Base-by-base conservation (phyloP, 2,329 filamentous ascomycete genomes). In the Sporothrix pseudoabietina region DNA sequence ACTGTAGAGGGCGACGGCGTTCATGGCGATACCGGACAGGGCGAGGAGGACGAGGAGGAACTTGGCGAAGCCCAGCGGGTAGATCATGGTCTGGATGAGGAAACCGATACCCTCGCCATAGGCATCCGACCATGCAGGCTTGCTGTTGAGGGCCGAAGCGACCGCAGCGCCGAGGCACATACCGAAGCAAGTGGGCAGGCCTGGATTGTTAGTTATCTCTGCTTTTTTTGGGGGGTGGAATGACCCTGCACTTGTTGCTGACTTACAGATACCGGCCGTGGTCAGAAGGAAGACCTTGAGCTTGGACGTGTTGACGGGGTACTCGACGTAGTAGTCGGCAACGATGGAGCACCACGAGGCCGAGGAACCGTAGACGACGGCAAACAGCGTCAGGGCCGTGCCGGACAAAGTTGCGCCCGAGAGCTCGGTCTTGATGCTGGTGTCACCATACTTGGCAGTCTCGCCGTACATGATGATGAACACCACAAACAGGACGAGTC, bases 121-220 rank as follows among this genome's bases (percentile, higher is more conserved):
- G 2, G 84, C 87, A 3, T 81, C 82, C n/a, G 82, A 76, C 88
- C 88, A 90, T 3, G 80, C 80, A 0, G 86, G 83, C 5, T 87
- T 83, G 76, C 85, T 87, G 41, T 86, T 81, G 1, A 89, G 84
- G 32, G 88, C 87, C 3, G 88, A 88, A 22, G 85, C 88, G 68
- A 91, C 88, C 12, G 89, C 89, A 10, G 89, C 87, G 9, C 89
- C 89, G 0, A 91, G 85, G 1, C 84, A 84, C 88, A 91, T 91
- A 72, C 84, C 84, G 70, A 87, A 82, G 57, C 81, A 83, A 0
- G 85, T 87, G 0, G 85, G 85, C 12, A 86, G 79, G 12, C 80
- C 80, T 76, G 35, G 19, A 10, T 26, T 32, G 71, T 74, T 35
- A 72, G 30, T 35, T 1, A 32, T 52, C 19, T 32, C 35, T 30